Evolutionary conservation across 164 flowering plant genomes (phyloP), one percentile per base, ranked within the genome.

Genomic region (Platanus orientalis): DNA sequence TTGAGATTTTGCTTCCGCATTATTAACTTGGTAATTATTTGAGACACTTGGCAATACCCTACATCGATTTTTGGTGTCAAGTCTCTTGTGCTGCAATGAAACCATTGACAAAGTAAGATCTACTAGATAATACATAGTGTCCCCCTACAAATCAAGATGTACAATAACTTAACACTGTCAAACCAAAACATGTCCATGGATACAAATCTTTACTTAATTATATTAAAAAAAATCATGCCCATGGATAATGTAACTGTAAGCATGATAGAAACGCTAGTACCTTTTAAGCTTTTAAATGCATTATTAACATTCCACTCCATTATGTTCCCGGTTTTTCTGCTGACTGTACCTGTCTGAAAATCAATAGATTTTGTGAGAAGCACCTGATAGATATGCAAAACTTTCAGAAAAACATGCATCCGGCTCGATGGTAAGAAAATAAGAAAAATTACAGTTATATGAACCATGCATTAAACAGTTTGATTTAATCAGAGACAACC

Each of bases 241-340:
- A n/a, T 28, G 25, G 53, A 44, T 26, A 62, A 29, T 44, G 44
- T 52, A 50, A 57, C 47, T 10, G 26, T 30, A 47, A 39, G 16
- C 23, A 29, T n/a, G 42, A 51, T 4, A 28, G 24, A 25, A 60
- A 42, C 51, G 0, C 40, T 51, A 25, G 13, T 78, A 87, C 94
- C 94, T 83, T 84, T 90, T 24, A 74, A 67, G 42, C 74, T 75
- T 70, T 82, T 84, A 23, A 72, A 79, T 3, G 86, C 70, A 75
- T 73, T 85, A 55, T 67, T 87, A 60, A 74, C 88, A 76, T 53
- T 75, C 97, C 97, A 90, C 7, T 83, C 90, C 87, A 84, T 86
- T 25, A 63, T 63, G 61, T 65, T 70, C 58, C 67, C 72, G 28
- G 76, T 60, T 65, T 74, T 77, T 53, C 68, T 74, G 44, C 77